Base-by-base conservation (phyloP, 2,329 filamentous ascomycete genomes). In the Verticillium nubilum region DNA sequence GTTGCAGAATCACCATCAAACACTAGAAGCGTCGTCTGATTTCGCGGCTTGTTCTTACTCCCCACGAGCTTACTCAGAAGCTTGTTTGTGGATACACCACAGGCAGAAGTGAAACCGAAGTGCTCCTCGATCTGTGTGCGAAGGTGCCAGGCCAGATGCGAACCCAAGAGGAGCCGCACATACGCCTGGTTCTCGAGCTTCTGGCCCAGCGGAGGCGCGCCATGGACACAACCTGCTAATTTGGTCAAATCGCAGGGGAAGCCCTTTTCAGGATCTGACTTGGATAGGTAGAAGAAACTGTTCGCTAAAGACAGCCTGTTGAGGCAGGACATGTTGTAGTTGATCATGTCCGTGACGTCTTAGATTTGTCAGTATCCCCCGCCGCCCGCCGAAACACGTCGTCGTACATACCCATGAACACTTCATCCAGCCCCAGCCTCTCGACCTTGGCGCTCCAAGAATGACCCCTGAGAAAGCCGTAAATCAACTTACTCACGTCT, bases 391-490 rank as follows among this genome's bases (percentile, higher is more conserved):
- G 28, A 9, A 6, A 17, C 26, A 28, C 13, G 4, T 15, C 23
- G 25, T 25, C 5, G 31, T 63, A 60, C 70, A 52, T 67, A 78
- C 76, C 76, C 79, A 78, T 72, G 54, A 78, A 78, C 56, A 96
- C 88, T 78, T 98, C 95, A 71, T 98, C 95, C 64, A 98, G 91
- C 0, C 95, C 94, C 28, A 98, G 77, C 25, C 89, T 84, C 74
- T 98, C 93, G 2, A 88, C 87, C 62, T 86, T 89, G 33, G 79
- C 80, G 63, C 86, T 91, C 92, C 92, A 97, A 0, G 90, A 88
- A 68, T 89, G 88, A 17, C 80, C 77, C 60, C 85, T 84, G 57
- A 97, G 77, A 65, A 93, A 89, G 31, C 80, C 76, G 74, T 91
- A 96, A 3, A 97, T 80, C 52, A 80, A 79, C 75, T 97, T 97